Base-by-base conservation (phyloP, 148 eudicot genomes). In the Persicaria maculosa region DNA sequence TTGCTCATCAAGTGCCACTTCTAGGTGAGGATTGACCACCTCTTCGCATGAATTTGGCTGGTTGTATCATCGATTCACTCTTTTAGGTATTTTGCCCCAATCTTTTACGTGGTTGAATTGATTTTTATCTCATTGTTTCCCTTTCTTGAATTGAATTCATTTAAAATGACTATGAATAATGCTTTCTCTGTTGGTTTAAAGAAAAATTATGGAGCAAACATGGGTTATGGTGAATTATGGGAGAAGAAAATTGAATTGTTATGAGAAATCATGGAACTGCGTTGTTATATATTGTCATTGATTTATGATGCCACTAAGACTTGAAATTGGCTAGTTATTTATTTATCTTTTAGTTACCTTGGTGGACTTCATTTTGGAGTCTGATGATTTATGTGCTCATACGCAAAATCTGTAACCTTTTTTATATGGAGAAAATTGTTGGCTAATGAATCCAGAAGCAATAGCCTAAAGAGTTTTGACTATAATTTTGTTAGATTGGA, bases 401-500 rank as follows among this genome's bases (percentile, higher is more conserved):
- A 22, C 25, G 25, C 25, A 22, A 22, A 22, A 22, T 22, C 25
- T 0, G 25, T 22, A 22, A 22, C 25, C 25, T 22, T 22, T 22
- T 22, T 22, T 22, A 22, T 22, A 22, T 6, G n/a, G 22, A 0
- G 36, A 58, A 22, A 22, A 20, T 22, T 10, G 11, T 20, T 58
- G 64, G 22, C 64, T 4, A 7, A 4, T 9, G 40, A 58, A 7
- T 7, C 50, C 8, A 9, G 8, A 58, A 58, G 4, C 36, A 10
- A 12, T 20, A 31, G 22, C 22, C 11, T 58, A 58, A 58, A 58
- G 64, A 22, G 1, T 22, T 68, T 68, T 68, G 71, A 15, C 20
- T 40, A 3, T 44, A n/a, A 44, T 69, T 46, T 44, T 69, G 72
- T 44, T 69, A 44, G 72, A 69, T 69, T 48, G 47, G 44, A 6